Percentiles rank a stretch among this genome's conserved stretches.
phyloP scores from a whole-genome alignment of 2,329 filamentous ascomycete genomes.

The Cytospora piceae region DNA sequence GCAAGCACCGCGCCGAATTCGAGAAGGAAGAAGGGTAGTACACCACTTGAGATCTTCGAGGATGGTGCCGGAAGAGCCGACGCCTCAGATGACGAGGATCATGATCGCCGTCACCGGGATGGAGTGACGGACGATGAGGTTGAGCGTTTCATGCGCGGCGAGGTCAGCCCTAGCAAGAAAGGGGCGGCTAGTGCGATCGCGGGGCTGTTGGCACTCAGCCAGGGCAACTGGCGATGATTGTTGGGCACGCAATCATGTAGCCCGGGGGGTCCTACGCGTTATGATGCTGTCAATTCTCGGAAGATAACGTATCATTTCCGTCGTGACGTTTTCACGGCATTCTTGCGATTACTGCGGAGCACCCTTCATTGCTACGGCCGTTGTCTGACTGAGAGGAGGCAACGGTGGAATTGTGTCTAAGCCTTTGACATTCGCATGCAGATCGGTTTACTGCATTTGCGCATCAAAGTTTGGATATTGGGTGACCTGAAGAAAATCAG shows the following conservation, averaged over 20 bases:
- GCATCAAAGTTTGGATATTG: background rate
- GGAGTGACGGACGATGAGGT: constrained; percentile 62
- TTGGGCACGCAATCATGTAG: background rate
- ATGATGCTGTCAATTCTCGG: background rate
- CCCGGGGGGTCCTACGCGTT: background rate
- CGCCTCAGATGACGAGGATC: constrained; percentile 18
- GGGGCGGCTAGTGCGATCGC: constrained; percentile 88
- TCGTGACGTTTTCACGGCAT: background rate
- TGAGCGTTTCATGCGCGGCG: constrained; percentile 71
- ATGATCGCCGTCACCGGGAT: constrained; percentile 21
- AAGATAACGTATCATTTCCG: background rate
- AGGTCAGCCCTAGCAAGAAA: constrained; percentile 70
- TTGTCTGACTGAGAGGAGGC: background rate
- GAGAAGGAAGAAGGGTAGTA: constrained; percentile 38
- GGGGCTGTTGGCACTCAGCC: constrained; percentile 83
- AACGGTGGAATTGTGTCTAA: background rate
- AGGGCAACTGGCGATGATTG: constrained; percentile 81
- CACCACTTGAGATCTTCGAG: constrained; percentile 56
- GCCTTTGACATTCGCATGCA: background rate
- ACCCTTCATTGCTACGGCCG: background rate
- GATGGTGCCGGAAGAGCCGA: constrained; percentile 40
- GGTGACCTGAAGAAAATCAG: background rate
- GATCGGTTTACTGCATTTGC: background rate
- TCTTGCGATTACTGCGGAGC: background rate
- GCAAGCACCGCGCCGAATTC: constrained; percentile 48